Evolutionary conservation across 805 yeast genomes (phyloP).

Genomic region (Candida krabiensis): DNA sequence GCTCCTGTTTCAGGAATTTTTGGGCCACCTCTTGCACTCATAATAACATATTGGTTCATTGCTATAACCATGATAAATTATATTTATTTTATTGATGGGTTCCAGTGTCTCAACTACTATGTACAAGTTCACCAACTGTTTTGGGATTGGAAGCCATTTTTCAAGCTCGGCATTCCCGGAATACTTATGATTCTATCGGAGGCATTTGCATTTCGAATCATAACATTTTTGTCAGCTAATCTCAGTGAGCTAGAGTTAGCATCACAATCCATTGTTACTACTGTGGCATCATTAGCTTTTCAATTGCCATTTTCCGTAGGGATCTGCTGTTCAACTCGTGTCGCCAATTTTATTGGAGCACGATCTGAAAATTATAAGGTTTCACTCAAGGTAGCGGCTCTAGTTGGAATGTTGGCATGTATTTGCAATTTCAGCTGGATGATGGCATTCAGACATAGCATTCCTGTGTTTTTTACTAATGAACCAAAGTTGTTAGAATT

Average conservation of each 20-base stretch:
- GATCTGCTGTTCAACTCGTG: constrained; percentile 51
- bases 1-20: constrained; percentile 64
- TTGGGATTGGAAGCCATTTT: constrained; percentile 42
- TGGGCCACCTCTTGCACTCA: constrained; percentile 74
- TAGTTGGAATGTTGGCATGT: constrained; percentile 34
- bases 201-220: constrained; percentile 53
- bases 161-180: constrained; percentile 50
- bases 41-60: constrained; percentile 70
- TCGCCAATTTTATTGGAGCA: constrained; percentile 56
- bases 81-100: constrained; percentile 58
- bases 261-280: constrained; percentile 51
- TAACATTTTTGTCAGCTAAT: constrained; percentile 49
- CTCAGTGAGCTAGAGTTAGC: constrained; percentile 50
- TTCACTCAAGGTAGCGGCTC: constrained; percentile 39
- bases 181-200: constrained; percentile 57
- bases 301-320: constrained; percentile 54
- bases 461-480: constrained; percentile 43
- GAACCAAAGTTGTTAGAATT: constrained; percentile 38
- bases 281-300: constrained; percentile 48
- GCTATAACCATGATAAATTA: constrained; percentile 54
- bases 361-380: constrained; percentile 36
- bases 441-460: constrained; percentile 33
- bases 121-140: constrained; percentile 34
- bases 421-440: constrained; percentile 39
- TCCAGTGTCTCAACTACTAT: constrained; percentile 56